Evolutionary conservation across 768 basidiomycete species (phyloP).

Genomic region (Rubroboletus pulcherrimus): DNA sequence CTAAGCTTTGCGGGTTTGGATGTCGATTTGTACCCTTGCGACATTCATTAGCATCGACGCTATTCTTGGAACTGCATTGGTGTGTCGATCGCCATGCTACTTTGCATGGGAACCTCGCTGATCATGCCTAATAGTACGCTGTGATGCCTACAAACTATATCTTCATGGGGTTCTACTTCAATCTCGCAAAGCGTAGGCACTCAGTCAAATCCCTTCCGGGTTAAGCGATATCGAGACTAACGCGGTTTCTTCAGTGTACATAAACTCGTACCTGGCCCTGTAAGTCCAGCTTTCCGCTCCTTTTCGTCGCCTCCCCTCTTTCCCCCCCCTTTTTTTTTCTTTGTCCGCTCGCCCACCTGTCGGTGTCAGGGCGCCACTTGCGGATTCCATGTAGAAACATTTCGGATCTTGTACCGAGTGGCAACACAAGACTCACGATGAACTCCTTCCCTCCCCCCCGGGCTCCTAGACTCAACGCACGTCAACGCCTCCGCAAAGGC

Average conservation of each 20-base stretch:
- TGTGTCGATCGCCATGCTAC: conserved; percentile 8
- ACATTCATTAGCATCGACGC: conserved; percentile 42
- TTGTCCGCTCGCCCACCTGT: neutral
- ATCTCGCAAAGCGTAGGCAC: conserved; percentile 50
- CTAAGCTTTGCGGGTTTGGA: neutral
- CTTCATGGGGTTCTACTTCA: conserved; percentile 52
- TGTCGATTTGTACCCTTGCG: neutral
- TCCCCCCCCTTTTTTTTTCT: neutral
- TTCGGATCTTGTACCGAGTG: neutral
- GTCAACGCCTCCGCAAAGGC: conserved; percentile 36
- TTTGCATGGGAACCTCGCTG: neutral
- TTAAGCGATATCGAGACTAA: neutral
- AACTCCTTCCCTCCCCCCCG: neutral
- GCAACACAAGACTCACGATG: neutral
- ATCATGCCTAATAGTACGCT: conserved; percentile 31
- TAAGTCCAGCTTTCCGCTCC: conserved; percentile 9
- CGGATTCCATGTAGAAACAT: neutral
- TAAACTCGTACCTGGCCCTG: conserved; percentile 54
- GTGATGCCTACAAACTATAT: conserved; percentile 55
- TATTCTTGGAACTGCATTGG: conserved; percentile 40
- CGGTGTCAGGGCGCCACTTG: neutral
- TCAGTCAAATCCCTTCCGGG: neutral
- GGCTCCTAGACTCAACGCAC: conserved; percentile 42
- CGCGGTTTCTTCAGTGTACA: conserved; percentile 39
- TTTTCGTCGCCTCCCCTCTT: no score